Evolutionary conservation across 495 filamentous ascomycete genomes (phyloP), one percentile per base, ranked within the genome.

Genomic region (Xylaria intraflava): DNA sequence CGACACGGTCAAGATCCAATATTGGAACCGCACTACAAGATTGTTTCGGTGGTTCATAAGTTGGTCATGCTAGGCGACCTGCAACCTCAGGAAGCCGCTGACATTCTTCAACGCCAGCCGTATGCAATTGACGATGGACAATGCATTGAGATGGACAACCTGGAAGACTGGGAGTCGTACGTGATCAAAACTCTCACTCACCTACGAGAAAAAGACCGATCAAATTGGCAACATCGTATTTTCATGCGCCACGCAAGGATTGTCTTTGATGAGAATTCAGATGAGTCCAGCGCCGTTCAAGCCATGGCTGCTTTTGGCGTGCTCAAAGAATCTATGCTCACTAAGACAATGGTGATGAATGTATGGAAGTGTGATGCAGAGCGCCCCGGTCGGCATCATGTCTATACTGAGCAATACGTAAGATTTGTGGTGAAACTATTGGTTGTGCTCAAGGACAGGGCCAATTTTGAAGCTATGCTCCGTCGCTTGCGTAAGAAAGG

Each of bases 171-270:
- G 87, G 83, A 88, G 43, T 62, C 74, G 10, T 94, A 88, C 58
- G 78, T 92, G 22, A 77, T 93, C 9, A 76, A 82, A 45, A 81
- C 85, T 2, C 70, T 97, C 43, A 84, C 81, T 47, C 79, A 81
- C 45, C 78, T 97, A 47, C 86, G 88, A 54, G 82, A 80, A 43
- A 89, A 88, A 20, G 93, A 99, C 62, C 95, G 96, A 70, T 84
- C 87, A 3, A 90, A 95, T 61, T 99, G 93, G 93, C 93, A 99
- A 65, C 93, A 99, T 61, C 86, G 93, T 2, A 89, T 99, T 74
- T 86, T 87, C 56, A 80, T 82, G 43, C 83, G 90, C 30, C 83
- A 78, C 58, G 90, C 90, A 9, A 82, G 83, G 59, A 80, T 95
- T 44, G 72, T 92, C 23, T 95, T 87, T 60, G 68, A 78, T 24